Conservation (phyloP, 1,284 basidiomycete genomes). For the Ceratobasidium sp. region DNA sequence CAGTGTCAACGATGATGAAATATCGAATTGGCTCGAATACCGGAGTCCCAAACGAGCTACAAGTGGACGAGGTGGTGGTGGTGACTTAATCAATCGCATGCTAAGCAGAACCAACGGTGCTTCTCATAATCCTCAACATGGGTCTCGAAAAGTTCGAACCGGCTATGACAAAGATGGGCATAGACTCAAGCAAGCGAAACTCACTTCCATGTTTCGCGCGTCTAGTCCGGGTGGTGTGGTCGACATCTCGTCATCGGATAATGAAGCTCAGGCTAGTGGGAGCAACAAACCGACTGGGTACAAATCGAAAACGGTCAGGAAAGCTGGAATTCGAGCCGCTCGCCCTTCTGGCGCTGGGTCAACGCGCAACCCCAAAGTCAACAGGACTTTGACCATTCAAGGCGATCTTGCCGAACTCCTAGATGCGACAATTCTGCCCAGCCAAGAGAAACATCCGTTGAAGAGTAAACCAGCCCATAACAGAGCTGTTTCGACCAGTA, state of each 20-base stretch:
- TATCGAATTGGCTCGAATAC: conserved; percentile 18
- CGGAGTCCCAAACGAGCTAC: conserved; percentile 3
- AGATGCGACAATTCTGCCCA: conserved; percentile 23
- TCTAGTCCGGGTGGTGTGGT: conserved; percentile 9
- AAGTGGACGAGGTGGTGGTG: conserved; percentile 4
- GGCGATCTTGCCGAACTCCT: conserved; percentile 24
- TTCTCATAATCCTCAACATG: background rate
- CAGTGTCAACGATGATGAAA: conserved; percentile 23
- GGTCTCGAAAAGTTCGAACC: conserved; percentile 1
- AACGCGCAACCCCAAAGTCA: background rate
- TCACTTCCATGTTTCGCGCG: conserved; percentile 33
- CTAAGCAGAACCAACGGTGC: conserved; percentile 16
- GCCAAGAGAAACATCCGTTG: background rate
- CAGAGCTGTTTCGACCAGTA: conserved; percentile 2
- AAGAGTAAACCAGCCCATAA: conserved; percentile 11
- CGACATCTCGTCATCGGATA: conserved; percentile 4
- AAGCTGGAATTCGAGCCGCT: background rate
- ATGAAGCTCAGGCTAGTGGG: background rate
- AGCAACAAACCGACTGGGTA: background rate
- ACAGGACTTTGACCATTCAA: conserved; percentile 11
- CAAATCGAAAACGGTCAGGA: background rate
- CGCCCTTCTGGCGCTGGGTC: background rate
- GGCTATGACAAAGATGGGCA: conserved; percentile 25
- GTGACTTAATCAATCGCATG: conserved; percentile 34
- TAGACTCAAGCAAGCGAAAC: conserved; percentile 30